A percentile compares a stretch with the other conserved stretches of the same genome.
Conservation (phyloP, 2,329 filamentous ascomycete genomes). For the Fragosphaeria purpurea region DNA sequence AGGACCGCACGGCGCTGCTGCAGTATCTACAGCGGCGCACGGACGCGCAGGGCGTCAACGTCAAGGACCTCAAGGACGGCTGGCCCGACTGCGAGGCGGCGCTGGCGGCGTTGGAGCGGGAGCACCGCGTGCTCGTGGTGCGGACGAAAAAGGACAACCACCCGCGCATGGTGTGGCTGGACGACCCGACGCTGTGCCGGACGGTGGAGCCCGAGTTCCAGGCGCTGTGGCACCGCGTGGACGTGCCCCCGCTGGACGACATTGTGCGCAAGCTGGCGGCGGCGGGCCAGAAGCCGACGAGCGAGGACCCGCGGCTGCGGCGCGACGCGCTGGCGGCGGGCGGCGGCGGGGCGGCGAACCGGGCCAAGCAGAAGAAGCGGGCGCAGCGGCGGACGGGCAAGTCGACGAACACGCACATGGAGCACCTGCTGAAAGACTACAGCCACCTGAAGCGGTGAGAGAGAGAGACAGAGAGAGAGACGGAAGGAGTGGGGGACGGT, state of each 20-base stretch:
- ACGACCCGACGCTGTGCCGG: slow-evolving; percentile 70
- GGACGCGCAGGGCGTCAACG: slow-evolving; percentile 68
- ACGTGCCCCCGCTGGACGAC: slow-evolving; percentile 64
- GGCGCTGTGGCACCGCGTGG: slow-evolving; percentile 70
- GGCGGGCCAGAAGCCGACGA: slow-evolving; percentile 75
- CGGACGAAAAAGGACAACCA: slow-evolving; percentile 88
- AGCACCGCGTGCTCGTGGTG: slow-evolving; percentile 74
- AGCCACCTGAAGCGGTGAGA: slow-evolving; percentile 34
- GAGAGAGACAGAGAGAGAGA: too few relatives aligned
- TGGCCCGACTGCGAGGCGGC: slow-evolving; percentile 78
- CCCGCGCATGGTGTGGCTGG: slow-evolving; percentile 77
- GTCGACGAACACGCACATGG: slow-evolving; percentile 83
- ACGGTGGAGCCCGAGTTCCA: slow-evolving; percentile 74
- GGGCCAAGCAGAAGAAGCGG: slow-evolving; percentile 66
- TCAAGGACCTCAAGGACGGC: slow-evolving; percentile 91
- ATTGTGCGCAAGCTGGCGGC: slow-evolving; percentile 67
- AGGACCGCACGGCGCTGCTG: slow-evolving; percentile 65
- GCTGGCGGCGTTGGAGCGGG: slow-evolving; percentile 65
- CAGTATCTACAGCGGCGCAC: slow-evolving; percentile 71
- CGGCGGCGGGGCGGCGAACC: slow-evolving; percentile 23
- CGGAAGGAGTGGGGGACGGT: too few relatives aligned
- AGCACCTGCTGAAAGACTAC: slow-evolving; percentile 67
- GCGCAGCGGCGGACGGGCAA: slow-evolving; percentile 59
- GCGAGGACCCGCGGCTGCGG: slow-evolving; percentile 60
- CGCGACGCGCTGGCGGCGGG: slow-evolving; percentile 35